These are phyloP conservation scores for Isabelozyma gotoi DNA, from an alignment of 805 yeast species.

Conservation along the genomic window DNA sequence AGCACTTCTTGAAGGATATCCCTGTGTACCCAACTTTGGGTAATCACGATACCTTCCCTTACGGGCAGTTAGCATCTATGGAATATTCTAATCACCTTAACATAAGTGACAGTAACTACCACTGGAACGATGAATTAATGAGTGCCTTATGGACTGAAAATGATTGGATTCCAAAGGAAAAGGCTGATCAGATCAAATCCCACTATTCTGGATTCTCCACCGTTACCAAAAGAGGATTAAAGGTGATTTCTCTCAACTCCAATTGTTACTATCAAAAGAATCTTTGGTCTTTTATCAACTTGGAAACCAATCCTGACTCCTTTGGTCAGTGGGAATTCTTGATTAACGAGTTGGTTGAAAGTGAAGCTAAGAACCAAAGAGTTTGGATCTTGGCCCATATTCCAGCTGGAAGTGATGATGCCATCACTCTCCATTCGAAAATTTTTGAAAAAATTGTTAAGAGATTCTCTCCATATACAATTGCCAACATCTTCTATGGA, in stretches of 20 bases:
- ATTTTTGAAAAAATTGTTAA: conserved; percentile 57
- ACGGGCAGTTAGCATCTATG: conserved; percentile 63
- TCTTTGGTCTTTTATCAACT: conserved; percentile 49
- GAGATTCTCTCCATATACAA: conserved; percentile 66
- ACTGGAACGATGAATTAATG: conserved; percentile 40
- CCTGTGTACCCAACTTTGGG: conserved; percentile 67
- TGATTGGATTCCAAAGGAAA: conserved; percentile 33
- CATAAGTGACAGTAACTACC: conserved; percentile 18
- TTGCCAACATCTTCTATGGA: conserved; percentile 70
- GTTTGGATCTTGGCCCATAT: conserved; percentile 78
- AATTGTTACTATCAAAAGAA: conserved; percentile 68
- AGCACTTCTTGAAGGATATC: conserved; percentile 46
- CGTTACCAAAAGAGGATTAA: conserved; percentile 54
- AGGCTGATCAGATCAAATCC: conserved; percentile 25
- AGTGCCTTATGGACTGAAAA: conserved; percentile 35
- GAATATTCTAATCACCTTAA: conserved; percentile 10
- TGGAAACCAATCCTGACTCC: conserved; percentile 54
- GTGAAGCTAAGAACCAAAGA: conserved; percentile 56
- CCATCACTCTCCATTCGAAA: conserved; percentile 61
- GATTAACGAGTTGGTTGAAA: conserved; percentile 58
- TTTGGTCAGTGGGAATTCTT: conserved; percentile 65
- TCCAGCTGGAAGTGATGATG: conserved; percentile 54
- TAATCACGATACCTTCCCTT: conserved; percentile 73
- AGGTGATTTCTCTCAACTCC: conserved; percentile 62
- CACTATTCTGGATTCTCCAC: conserved; percentile 66